Base-by-base conservation (phyloP, 192 early-diverging fungal species). In the Spinellus fusiger region DNA sequence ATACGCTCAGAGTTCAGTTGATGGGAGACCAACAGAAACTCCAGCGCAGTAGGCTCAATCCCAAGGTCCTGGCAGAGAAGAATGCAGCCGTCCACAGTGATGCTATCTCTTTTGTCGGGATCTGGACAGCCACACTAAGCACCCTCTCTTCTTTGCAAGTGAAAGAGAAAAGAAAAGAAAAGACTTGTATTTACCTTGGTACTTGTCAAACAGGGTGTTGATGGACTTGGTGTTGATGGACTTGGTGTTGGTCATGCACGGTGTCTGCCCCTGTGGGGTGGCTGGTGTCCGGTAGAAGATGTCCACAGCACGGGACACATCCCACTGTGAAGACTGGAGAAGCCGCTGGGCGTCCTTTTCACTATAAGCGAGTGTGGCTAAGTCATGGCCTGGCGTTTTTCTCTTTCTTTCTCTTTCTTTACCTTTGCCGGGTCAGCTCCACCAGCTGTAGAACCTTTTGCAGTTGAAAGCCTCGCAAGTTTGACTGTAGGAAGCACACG, bases 51-150 rank as follows among this genome's bases (percentile, higher is more conserved):
- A 10, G 90, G 90, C 54, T 87, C 89, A 38, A 93, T 80, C 16
- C 74, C 77, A 46, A 93, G 71, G 62, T 87, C 89, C 23, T 69
- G 62, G 59, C 86, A 89, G 20, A 87, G 78, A 55, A 79, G 63
- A 54, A 86, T 80, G 20, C 81, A 87, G 18, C 90, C 91, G 18
- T 93, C 90, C 20, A 89, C 73, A 27, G 77, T 56, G 62, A 93
- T 91, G 8, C 72, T 60, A 70, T 87, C 77, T 47, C 81, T 73
- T 15, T 49, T 47, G 26, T 87, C 83, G 20, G 74, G 61, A 60
- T 86, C 83, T 82, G 73, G 6, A 48, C 10, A 61, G 5, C 23
- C 13, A 44, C 7, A 33, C n/a, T 48, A 25, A 33, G 20, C 9
- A 16, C 10, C 22, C 6, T 47, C 9, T 47, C 13, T 40, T 40